phyloP scores from a whole-genome alignment of 768 basidiomycete species.

The Leccinum truebloodii region DNA sequence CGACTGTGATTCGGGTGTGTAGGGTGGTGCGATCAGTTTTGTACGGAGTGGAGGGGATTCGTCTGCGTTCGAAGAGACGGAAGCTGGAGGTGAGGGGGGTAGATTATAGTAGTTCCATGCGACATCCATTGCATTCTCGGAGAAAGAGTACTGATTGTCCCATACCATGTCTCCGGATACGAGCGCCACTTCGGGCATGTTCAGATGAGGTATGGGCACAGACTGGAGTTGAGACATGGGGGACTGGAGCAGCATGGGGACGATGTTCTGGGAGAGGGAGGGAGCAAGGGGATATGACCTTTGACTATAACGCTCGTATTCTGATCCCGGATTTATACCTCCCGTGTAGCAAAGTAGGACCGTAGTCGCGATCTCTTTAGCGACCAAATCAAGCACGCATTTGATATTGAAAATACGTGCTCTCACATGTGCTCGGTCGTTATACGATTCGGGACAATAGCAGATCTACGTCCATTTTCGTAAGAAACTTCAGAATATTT shows the following conservation, averaged over 20 bases:
- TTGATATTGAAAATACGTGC: constrained; percentile 36
- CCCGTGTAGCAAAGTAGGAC: constrained; percentile 31
- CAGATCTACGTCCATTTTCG: constrained; percentile 31
- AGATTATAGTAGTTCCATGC: constrained; percentile 50
- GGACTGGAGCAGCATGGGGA: constrained; percentile 14
- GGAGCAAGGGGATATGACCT: constrained; percentile 22
- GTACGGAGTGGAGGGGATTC: constrained; percentile 48
- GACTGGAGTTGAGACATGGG: constrained; percentile 31
- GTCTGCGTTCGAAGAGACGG: constrained; percentile 43
- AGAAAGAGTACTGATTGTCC: constrained; percentile 45
- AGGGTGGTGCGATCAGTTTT: constrained; percentile 53
- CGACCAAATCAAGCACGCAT: constrained; percentile 36
- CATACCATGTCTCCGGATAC: constrained; percentile 50
- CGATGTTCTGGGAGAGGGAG: constrained; percentile 12
- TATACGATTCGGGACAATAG: constrained; percentile 28
- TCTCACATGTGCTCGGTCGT: constrained; percentile 34
- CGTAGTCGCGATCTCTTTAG: constrained; percentile 25
- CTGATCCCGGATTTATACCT: constrained; percentile 33
- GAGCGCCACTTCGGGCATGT: constrained; percentile 57
- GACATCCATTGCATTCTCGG: constrained; percentile 40
- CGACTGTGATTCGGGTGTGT: constrained; percentile 43
- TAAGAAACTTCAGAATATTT: constrained; percentile 22
- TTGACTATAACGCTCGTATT: constrained; percentile 21
- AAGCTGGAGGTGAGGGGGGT: constrained; percentile 50
- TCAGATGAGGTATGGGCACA: constrained; percentile 57